Evolutionary conservation across 2,329 filamentous ascomycete species (phyloP).

Genomic region (Eurotiales sp.): DNA sequence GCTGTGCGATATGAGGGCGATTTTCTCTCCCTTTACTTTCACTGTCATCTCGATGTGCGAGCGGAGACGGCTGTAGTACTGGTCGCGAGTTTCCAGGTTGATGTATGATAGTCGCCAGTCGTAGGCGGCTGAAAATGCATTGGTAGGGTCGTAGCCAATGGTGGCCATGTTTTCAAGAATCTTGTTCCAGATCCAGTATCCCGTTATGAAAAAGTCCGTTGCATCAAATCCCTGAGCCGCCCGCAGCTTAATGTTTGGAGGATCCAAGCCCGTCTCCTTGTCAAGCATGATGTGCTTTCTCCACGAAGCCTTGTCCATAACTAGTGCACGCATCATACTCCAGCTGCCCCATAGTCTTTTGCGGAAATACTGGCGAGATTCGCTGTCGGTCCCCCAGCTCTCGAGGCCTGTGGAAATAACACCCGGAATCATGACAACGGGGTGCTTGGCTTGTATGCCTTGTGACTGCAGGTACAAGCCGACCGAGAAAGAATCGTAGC

Average conservation of each 20-base stretch:
- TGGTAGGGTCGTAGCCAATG: slow-evolving; percentile 86
- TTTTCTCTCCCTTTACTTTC: slow-evolving; percentile 70
- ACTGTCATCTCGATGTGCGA: slow-evolving; percentile 82
- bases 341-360: slow-evolving; percentile 96
- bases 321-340: slow-evolving; percentile 96
- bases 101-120: slow-evolving; percentile 91
- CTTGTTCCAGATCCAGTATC: slow-evolving; percentile 99
- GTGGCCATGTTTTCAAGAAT: slow-evolving; percentile 95
- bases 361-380: slow-evolving; percentile 84
- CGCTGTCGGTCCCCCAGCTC: slow-evolving; percentile 88
- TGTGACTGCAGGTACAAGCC: slow-evolving; percentile 77
- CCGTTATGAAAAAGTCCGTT: slow-evolving; percentile 77
- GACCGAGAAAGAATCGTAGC: slow-evolving; percentile 91
- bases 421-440: slow-evolving; percentile 94
- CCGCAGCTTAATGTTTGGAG: slow-evolving; percentile 81
- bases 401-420: slow-evolving; percentile 97
- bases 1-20: slow-evolving; percentile 84
- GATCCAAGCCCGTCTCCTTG: slow-evolving; percentile 84
- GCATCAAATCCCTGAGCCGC: slow-evolving; percentile 97
- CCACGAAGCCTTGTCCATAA: slow-evolving; percentile 90
- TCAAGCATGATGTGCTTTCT: slow-evolving; percentile 97
- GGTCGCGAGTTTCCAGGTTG: slow-evolving; percentile 85
- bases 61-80: slow-evolving; percentile 90
- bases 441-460: slow-evolving; percentile 76
- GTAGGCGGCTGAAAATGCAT: slow-evolving; percentile 66